Evolutionary conservation across 257 asterid species (phyloP).

Genomic region (Solanum dulcamara): DNA sequence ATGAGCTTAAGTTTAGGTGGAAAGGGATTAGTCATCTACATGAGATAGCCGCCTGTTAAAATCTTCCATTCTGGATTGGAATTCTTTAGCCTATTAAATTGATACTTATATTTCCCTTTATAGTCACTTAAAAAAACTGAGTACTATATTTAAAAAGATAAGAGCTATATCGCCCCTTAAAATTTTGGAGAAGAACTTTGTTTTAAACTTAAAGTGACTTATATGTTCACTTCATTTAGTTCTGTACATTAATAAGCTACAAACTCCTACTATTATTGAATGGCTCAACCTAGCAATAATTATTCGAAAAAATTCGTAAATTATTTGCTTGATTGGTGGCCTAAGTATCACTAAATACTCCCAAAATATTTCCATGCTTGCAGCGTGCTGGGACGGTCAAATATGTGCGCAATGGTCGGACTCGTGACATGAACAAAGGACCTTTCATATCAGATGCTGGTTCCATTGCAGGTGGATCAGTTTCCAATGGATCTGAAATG

Average conservation of each 20-base stretch:
- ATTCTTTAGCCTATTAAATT: background rate
- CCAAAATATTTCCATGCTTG: background rate
- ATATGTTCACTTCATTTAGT: background rate
- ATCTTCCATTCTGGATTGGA: background rate
- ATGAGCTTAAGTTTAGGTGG: background rate
- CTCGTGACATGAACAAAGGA: constrained; percentile 18
- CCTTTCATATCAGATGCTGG: constrained; percentile 6
- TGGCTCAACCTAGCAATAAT: background rate
- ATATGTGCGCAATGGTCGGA: constrained; percentile 13
- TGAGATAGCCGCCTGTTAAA: background rate
- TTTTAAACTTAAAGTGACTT: background rate
- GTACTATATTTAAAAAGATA: background rate
- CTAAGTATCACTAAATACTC: background rate
- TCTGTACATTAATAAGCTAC: background rate
- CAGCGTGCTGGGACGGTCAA: constrained; percentile 21
- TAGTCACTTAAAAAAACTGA: background rate
- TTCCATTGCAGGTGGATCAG: constrained; percentile 20
- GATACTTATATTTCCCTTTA: background rate
- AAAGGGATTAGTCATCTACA: no score
- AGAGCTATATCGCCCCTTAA: background rate
- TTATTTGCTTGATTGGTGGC: background rate
- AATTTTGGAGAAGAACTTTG: background rate
- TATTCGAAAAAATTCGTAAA: background rate
- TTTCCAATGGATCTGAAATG: constrained; percentile 44
- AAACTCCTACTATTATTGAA: background rate